Evolutionary conservation across 1,139 yeast genomes (phyloP).

Genomic region (Sugiyamaella neomexicana): DNA sequence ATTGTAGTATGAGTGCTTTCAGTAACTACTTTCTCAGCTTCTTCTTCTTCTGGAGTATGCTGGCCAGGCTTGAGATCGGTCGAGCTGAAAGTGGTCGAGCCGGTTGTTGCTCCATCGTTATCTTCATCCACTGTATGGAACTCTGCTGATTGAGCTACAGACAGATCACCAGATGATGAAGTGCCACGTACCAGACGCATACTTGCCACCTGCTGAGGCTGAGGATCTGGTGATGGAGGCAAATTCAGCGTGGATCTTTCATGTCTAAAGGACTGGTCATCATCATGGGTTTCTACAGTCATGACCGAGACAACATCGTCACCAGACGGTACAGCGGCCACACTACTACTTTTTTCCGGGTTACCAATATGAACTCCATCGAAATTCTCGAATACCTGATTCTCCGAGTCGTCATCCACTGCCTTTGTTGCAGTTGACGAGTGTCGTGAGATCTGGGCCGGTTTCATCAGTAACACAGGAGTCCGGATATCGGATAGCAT

Average conservation of each 20-base stretch:
- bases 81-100: not conserved
- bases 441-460: conserved; percentile 6
- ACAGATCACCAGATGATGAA: conserved; percentile 4
- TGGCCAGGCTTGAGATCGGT: no score
- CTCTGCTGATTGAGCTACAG: conserved; percentile 6
- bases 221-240: not conserved
- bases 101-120: conserved; percentile 1
- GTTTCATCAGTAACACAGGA: conserved; percentile 12
- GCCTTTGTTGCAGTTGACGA: not conserved
- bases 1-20: conserved; percentile 19
- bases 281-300: not conserved
- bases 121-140: conserved; percentile 6
- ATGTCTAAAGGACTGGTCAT: not conserved
- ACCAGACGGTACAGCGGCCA: not conserved
- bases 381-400: conserved; percentile 27
- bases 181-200: conserved; percentile 12
- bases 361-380: conserved; percentile 31
- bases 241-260: not conserved
- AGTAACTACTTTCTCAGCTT: not conserved
- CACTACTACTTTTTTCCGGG: not conserved
- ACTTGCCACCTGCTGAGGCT: conserved; percentile 8
- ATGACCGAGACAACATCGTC: not conserved
- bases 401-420: not conserved
- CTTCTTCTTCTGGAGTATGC: not conserved
- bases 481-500: conserved; percentile 11